Base-by-base conservation (phyloP, 345 rosid genomes). In the Bretschneidera sinensis region DNA sequence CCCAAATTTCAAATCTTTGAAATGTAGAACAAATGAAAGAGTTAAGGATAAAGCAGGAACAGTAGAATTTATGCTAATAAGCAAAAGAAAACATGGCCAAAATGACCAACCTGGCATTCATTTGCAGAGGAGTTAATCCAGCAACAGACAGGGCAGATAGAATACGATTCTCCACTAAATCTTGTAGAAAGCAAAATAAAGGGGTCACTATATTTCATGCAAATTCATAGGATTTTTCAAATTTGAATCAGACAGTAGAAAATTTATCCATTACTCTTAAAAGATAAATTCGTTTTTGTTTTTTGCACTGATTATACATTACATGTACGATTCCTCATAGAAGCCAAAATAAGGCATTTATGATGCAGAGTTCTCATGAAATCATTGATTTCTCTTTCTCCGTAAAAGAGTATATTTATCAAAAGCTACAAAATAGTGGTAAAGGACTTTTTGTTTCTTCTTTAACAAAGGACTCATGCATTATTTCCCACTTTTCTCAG, bases 321-420 rank as follows among this genome's bases (percentile, higher is more conserved):
- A 59, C 53, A 65, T 47, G 65, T 39, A 62, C 17, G 48, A n/a
- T n/a, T n/a, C n/a, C n/a, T n/a, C n/a, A n/a, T n/a, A 58, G 47
- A 61, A 51, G 54, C 61, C 59, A 24, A 51, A 62, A 61, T 43
- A 51, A 54, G 28, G n/a, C n/a, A n/a, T n/a, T n/a, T n/a, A n/a
- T 47, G 66, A 61, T 21, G 60, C 69, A 59, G 60, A 62, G n/a
- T 61, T 68, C 71, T 62, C 69, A 60, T 59, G 69, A 71, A 78
- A 75, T n/a, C n/a, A 71, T 71, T 78, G 74, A 67, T 67, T 25
- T 62, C 51, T 60, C 69, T 69, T 72, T 76, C 73, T 66, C 74
- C 65, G 43, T 28, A 69, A 76, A 72, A 69, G 76, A 57, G 58
- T 43, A 17, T 2, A 1, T 61, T 9, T 61, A 67, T 64, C 67